Evolutionary conservation across 768 basidiomycete species (phyloP).

Genomic region (Mycena polygramma): DNA sequence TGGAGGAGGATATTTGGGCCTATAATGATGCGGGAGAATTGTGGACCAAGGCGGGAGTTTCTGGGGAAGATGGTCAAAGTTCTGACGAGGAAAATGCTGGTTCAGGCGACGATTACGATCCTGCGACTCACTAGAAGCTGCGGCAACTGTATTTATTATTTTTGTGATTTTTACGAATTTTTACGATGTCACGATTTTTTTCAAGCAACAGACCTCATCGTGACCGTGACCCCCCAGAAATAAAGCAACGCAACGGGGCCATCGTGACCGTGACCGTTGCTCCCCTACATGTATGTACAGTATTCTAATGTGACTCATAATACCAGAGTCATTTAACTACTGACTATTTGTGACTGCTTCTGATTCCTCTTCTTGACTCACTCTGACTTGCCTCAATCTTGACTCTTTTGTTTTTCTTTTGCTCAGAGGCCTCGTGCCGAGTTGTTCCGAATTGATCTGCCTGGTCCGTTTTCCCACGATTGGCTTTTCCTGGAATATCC

Average conservation of each 20-base stretch:
- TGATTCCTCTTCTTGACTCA: no score
- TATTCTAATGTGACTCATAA: no score
- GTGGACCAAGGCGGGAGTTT: constrained; percentile 2
- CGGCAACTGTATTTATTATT: constrained; percentile 4
- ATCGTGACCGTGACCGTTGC: constrained; percentile 34
- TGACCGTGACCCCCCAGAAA: not conserved
- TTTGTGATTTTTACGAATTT: constrained; percentile 10
- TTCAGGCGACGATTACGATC: not conserved
- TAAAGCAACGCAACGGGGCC: constrained; percentile 22
- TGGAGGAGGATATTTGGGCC: constrained; percentile 19
- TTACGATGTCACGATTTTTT: constrained; percentile 2
- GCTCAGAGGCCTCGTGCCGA: no score
- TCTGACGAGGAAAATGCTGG: not conserved
- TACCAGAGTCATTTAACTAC: no score
- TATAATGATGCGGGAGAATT: not conserved
- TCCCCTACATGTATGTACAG: constrained; percentile 17
- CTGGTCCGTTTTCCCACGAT: no score
- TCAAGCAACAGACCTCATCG: no score
- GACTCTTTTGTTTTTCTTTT: no score
- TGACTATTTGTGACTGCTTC: no score
- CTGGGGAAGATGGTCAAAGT: not conserved
- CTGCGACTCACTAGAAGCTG: not conserved
- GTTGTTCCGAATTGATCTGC: no score
- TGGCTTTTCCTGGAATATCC: no score
- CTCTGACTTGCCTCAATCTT: no score